Conservation (phyloP, 1,284 basidiomycete species). For the Ganoderma lingzhi region DNA sequence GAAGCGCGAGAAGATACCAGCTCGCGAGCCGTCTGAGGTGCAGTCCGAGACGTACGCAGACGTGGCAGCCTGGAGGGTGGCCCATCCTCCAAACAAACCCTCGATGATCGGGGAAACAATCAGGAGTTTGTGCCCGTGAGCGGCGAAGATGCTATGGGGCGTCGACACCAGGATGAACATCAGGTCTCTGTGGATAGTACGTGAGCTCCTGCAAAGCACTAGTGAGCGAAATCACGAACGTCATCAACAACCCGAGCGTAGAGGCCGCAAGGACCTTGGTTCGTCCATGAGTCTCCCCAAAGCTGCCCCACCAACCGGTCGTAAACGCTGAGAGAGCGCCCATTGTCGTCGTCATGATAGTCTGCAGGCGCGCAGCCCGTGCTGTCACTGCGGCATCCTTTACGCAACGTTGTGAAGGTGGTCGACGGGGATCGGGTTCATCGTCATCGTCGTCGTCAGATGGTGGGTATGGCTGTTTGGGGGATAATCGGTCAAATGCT, state of each 20-base stretch:
- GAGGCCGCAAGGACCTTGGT: constrained; percentile 77
- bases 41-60: constrained; percentile 90
- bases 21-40: constrained; percentile 84
- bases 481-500: not conserved
- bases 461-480: not conserved
- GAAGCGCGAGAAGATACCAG: constrained; percentile 84
- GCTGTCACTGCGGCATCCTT: constrained; percentile 72
- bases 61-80: constrained; percentile 79
- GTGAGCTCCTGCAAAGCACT: constrained; percentile 6
- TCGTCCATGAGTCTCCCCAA: constrained; percentile 82
- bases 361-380: constrained; percentile 73
- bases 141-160: constrained; percentile 67
- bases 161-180: constrained; percentile 83
- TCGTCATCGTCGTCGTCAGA: constrained; percentile 47
- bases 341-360: constrained; percentile 77
- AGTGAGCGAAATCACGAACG: constrained; percentile 55
- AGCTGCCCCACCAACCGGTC: constrained; percentile 89
- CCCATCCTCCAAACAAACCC: constrained; percentile 88
- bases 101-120: constrained; percentile 85
- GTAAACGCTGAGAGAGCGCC: constrained; percentile 86
- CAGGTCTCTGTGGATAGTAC: constrained; percentile 62
- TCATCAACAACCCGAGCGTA: constrained; percentile 77
- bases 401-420: constrained; percentile 61
- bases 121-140: constrained; percentile 78
- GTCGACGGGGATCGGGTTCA: constrained; percentile 55